Conservation (phyloP, 2,329 filamentous ascomycete genomes). For the Ceratocystis cacaofunesta region DNA sequence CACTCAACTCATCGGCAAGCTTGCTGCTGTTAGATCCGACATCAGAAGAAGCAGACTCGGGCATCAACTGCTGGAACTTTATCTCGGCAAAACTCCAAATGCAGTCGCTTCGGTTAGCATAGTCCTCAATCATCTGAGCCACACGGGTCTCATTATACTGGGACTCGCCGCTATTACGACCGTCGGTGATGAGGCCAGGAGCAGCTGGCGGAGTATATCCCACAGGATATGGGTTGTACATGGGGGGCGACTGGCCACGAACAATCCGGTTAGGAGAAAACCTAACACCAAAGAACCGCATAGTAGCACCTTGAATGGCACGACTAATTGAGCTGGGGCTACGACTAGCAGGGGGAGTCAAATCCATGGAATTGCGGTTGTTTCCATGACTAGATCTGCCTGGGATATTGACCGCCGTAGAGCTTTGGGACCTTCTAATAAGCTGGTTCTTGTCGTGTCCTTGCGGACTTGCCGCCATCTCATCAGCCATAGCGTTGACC, state of each 20-base stretch:
- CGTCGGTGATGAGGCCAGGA: constrained; percentile 51
- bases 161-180: constrained; percentile 41
- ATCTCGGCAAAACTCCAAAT: constrained; percentile 97
- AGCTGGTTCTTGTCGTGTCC: constrained; percentile 32
- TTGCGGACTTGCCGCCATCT: constrained; percentile 71
- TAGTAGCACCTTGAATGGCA: constrained; percentile 82
- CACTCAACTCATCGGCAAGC: constrained; percentile 31
- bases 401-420: constrained; percentile 51
- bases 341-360: constrained; percentile 10
- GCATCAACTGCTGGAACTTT: constrained; percentile 94
- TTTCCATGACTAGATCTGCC: constrained; percentile 52
- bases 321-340: constrained; percentile 78
- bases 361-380: constrained; percentile 12
- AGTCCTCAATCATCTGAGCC: constrained; percentile 74
- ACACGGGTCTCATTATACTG: constrained; percentile 65
- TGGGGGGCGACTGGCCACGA: constrained; percentile 53
- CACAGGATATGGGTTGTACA: constrained; percentile 68
- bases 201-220: constrained; percentile 38
- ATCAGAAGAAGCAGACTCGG: constrained; percentile 43
- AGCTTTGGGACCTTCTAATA: constrained; percentile 19
- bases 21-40: not conserved
- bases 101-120: constrained; percentile 83
- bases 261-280: constrained; percentile 49
- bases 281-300: constrained; percentile 56
- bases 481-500: constrained; percentile 92